Evolutionary conservation across 2,329 filamentous ascomycete genomes (phyloP).

Genomic region (Monilinia polystroma): DNA sequence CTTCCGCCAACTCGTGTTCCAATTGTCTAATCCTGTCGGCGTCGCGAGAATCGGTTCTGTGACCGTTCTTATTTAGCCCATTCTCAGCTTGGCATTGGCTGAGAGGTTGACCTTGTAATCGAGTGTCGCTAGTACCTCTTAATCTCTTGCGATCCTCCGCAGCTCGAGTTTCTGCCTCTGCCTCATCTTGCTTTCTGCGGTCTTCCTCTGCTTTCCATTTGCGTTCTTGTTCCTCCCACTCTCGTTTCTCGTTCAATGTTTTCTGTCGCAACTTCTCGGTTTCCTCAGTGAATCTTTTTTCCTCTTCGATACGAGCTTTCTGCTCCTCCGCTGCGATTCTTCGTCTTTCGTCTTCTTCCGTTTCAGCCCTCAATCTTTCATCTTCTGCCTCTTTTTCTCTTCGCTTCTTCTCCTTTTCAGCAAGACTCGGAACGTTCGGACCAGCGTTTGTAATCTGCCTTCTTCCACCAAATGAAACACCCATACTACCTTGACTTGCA

Average conservation of each 20-base stretch:
- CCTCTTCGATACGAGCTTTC: slow-evolving; percentile 60
- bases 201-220: slow-evolving; percentile 78
- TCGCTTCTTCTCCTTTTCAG: slow-evolving; percentile 75
- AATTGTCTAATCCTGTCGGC: slow-evolving; percentile 73
- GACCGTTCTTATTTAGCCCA: slow-evolving; percentile 43
- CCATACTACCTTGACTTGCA: slow-evolving; percentile 91
- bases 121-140: slow-evolving; percentile 60
- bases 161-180: slow-evolving; percentile 65
- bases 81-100: slow-evolving; percentile 83
- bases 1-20: slow-evolving; percentile 68
- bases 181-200: slow-evolving; percentile 67
- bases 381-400: slow-evolving; percentile 58
- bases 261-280: slow-evolving; percentile 56
- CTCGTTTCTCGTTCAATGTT: slow-evolving; percentile 65
- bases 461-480: slow-evolving; percentile 86
- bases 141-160: slow-evolving; percentile 63
- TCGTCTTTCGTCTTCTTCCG: slow-evolving; percentile 53
- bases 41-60: slow-evolving; percentile 49
- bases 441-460: slow-evolving; percentile 86
- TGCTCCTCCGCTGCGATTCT: slow-evolving; percentile 57
- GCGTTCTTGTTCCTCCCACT: slow-evolving; percentile 75
- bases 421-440: slow-evolving; percentile 75
- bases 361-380: slow-evolving; percentile 56
- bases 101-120: slow-evolving; percentile 78
- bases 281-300: slow-evolving; percentile 66